Base-by-base conservation (phyloP, 176 grass and related monocot genomes). In the Carex scoparia region DNA sequence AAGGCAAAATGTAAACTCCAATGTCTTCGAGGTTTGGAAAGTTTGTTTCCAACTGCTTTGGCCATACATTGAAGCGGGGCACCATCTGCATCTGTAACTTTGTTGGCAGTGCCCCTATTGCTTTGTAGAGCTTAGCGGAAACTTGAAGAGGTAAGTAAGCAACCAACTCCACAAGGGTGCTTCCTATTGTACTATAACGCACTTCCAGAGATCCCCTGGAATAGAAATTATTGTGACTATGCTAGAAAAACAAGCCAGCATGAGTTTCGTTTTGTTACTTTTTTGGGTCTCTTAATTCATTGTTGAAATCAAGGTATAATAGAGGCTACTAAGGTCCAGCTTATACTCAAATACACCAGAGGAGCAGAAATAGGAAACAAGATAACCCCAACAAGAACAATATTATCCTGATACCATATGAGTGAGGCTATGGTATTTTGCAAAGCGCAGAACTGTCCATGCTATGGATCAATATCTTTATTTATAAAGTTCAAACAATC, bases 171-270 rank as follows among this genome's bases (percentile, higher is more conserved):
- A 78, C 74, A 78, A 78, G 4, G 5, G 53, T 32, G 12, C 15
- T 78, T 78, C 74, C 74, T 16, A 40, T 40, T 40, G 38, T 40
- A 40, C 38, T 40, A 5, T 57, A 5, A 33, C 9, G 49, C 12
- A 78, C 74, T 78, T 78, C 51, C 23, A 78, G 14, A 32, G 74
- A 78, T 27, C 74, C 74, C 74, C 51, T 78, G 51, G 51, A 55
- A 55, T 31, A 57, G 61, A 78, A 32, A 56, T 44, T 71, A 4
- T 13, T 57, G 48, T 33, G 51, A 78, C 12, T 57, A 31, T 51
- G 16, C 28, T 55, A 30, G 28, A 78, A 49, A 56, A 56, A 7
- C 5, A 71, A 19, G 37, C 72, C 51, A 78, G 28, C 53, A 78
- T 57, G 27, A 76, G 30, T 18, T 44, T 10, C 19, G 15, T 63